Evolutionary conservation across 164 flowering plant genomes (phyloP), one percentile per base, ranked within the genome.

Genomic region (Liquidambar formosana): DNA sequence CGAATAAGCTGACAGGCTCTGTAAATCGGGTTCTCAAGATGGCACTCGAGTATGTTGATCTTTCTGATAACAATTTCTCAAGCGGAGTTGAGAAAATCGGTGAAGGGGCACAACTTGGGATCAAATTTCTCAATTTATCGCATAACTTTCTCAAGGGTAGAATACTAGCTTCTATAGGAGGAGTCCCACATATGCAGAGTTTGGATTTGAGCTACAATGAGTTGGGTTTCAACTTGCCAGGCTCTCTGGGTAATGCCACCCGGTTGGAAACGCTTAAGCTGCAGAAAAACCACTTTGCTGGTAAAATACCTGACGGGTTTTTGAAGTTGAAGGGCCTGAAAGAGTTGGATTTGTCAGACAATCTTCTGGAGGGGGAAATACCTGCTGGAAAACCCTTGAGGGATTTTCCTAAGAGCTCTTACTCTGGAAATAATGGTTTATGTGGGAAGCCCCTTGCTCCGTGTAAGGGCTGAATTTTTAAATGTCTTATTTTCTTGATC

Each of bases 371-470:
- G 43, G 93, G 93, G 61, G 61, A 76, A 84, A 89, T 86, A 61
- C 93, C 90, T 5, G 51, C 3, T 22, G 90, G 90, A 3, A 72
- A 78, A 51, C 93, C 93, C 15, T 51, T 85, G 18, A 82, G 71
- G 61, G 72, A 77, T 45, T 86, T 86, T 65, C 89, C 89, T 0
- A 22, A 14, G 68, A 81, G 85, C 63, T 77, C 84, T 48, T 89
- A 47, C 46, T 48, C 75, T 54, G 87, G 93, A 28, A 86, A 86
- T 78, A 83, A 13, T 68, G 87, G 84, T 26, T 63, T 89, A 66
- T 84, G 93, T 65, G 91, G 91, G 46, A 73, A 67, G 71, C 91
- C 93, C 45, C 88, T 87, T 57, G 22, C 68, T 52, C 88, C 89
- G 11, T 89, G 91, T 71, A 80, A 69, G 57, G 46, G 26, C 67